These are phyloP conservation scores for Vachellia collinsii DNA, from an alignment of 306 rosid species.

Conservation along the genomic window DNA sequence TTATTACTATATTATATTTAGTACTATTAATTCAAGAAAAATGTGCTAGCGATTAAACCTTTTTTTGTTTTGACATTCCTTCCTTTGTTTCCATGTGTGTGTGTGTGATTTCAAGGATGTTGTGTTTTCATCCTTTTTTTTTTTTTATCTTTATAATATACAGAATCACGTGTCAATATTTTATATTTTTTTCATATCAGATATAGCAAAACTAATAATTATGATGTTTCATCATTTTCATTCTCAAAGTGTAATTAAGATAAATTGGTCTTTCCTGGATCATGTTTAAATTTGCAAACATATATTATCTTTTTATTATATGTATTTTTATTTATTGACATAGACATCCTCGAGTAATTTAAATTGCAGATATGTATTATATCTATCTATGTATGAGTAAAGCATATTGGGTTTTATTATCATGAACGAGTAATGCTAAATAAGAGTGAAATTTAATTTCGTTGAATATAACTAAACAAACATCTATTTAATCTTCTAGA, in stretches of 20 bases:
- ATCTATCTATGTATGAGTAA: background rate
- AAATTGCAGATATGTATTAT: background rate
- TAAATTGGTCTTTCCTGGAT: background rate
- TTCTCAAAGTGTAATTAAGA: no score
- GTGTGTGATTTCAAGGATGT: background rate
- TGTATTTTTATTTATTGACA: background rate
- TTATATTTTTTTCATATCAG: background rate
- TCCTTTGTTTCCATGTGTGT: background rate
- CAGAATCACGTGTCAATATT: background rate
- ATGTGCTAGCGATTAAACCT: no score
- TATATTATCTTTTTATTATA: background rate
- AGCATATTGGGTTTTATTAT: background rate
- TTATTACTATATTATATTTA: no score
- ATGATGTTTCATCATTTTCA: no score
- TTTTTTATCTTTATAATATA: background rate
- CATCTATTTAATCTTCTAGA: background rate
- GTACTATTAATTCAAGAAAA: no score
- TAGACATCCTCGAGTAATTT: background rate
- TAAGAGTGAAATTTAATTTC: background rate
- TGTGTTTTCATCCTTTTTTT: background rate
- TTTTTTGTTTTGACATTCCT: accelerated
- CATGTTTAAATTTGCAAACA: background rate
- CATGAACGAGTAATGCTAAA: background rate
- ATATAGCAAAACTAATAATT: no score
- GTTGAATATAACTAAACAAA: background rate